A percentile compares a stretch with the other conserved stretches of the same genome.
Conservation (phyloP, 768 basidiomycete genomes). For the Tulasnella sp. region DNA sequence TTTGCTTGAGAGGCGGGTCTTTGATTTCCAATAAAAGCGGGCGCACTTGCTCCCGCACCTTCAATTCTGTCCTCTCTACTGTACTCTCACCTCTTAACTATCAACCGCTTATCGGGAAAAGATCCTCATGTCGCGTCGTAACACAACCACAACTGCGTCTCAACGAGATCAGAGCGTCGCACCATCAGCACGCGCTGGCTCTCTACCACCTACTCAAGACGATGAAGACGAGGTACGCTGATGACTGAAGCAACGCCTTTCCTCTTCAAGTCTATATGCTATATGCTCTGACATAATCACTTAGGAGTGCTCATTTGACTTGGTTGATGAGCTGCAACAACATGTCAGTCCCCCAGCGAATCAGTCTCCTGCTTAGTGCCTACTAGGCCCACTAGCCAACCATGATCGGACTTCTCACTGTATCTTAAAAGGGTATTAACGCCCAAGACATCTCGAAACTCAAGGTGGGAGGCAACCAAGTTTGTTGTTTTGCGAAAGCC, state of each 20-base stretch:
- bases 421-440: conserved; percentile 64
- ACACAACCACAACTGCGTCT: background rate
- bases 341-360: conserved; percentile 38
- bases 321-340: conserved; percentile 74
- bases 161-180: conserved; percentile 1
- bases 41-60: background rate
- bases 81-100: background rate
- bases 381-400: background rate
- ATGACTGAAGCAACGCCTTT: background rate
- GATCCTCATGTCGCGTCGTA: conserved; percentile 5
- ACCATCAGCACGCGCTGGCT: background rate
- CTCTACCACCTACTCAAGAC: conserved; percentile 27
- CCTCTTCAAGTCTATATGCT: background rate
- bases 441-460: conserved; percentile 92
- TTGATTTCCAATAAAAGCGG: no score
- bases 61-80: background rate
- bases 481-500: conserved; percentile 21
- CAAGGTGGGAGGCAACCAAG: conserved; percentile 44
- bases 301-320: conserved; percentile 58
- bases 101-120: background rate
- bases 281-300: background rate
- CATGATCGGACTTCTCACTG: background rate
- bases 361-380: conserved; percentile 19
- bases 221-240: conserved; percentile 35
- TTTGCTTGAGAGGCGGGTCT: no score